Conservation (phyloP, 2,329 filamentous ascomycete species). For the Trichoderma breve region DNA sequence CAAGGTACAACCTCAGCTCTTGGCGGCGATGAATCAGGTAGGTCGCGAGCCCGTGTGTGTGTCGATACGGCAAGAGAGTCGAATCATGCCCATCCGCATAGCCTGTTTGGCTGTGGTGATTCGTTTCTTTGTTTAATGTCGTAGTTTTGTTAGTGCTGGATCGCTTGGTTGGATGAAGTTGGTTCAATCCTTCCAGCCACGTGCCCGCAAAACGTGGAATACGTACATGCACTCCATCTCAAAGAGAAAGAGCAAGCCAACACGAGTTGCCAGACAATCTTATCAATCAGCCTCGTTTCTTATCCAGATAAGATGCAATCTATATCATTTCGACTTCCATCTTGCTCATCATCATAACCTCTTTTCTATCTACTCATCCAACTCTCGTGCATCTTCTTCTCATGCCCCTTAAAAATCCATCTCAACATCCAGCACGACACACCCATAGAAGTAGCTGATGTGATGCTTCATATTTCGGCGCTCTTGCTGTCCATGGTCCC, state of each 20-base stretch:
- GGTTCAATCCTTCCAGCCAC: not conserved
- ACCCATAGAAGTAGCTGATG: not conserved
- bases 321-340: not conserved
- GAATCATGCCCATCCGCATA: not conserved
- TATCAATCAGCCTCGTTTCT: not conserved
- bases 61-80: not conserved
- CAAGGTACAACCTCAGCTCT: not conserved
- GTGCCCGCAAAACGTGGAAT: not conserved
- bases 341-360: not conserved
- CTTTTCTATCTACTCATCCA: not conserved
- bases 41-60: not conserved
- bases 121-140: not conserved
- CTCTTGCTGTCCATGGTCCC: slow-evolving; percentile 1
- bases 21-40: slow-evolving; percentile 5
- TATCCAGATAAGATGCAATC: not conserved
- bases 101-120: not conserved
- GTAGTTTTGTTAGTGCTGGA: not conserved
- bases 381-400: not conserved
- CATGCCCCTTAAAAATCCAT: not conserved
- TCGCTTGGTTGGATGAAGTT: not conserved
- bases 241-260: not conserved
- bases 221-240: not conserved
- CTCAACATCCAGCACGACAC: not conserved
- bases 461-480: not conserved
- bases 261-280: not conserved